phyloP scores from a whole-genome alignment of 352 stramenopile genomes.

The Vaucheria bursata region DNA sequence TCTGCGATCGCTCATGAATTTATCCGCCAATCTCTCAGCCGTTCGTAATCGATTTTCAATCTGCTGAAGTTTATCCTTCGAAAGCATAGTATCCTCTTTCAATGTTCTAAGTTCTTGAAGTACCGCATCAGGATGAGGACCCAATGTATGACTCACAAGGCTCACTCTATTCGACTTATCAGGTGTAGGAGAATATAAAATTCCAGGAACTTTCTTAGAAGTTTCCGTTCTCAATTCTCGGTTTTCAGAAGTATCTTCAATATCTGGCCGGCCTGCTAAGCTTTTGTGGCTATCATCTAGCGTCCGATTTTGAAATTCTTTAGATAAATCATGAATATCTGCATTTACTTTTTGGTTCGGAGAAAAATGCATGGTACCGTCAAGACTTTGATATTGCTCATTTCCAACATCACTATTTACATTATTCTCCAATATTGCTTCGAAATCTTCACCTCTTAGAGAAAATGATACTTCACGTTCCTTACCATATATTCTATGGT shows the following conservation, averaged over 20 bases:
- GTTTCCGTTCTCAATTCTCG: too few relatives aligned
- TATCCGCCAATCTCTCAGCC: neutral
- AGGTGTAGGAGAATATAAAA: too few relatives aligned
- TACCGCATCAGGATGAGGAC: neutral
- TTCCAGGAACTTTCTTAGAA: too few relatives aligned
- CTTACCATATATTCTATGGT: constrained; percentile 27
- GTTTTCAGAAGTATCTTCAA: too few relatives aligned
- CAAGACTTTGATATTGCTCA: constrained; percentile 21
- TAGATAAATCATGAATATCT: neutral
- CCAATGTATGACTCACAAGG: too few relatives aligned
- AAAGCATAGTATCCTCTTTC: constrained; percentile 6
- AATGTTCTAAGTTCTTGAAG: constrained; percentile 9
- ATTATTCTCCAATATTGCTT: constrained; percentile 25
- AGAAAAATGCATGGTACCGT: constrained; percentile 38
- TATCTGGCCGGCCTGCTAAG: neutral
- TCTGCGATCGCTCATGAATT: neutral
- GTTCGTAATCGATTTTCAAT: constrained; percentile 17
- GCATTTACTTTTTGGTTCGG: too few relatives aligned
- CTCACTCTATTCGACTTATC: too few relatives aligned
- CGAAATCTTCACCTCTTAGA: neutral
- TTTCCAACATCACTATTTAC: constrained; percentile 24
- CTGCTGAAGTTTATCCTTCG: constrained; percentile 13
- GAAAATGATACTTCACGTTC: constrained; percentile 13
- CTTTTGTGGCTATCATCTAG: neutral
- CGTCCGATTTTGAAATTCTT: neutral